Conservation (phyloP, 1,284 basidiomycete species). For the Ganoderma sinense region DNA sequence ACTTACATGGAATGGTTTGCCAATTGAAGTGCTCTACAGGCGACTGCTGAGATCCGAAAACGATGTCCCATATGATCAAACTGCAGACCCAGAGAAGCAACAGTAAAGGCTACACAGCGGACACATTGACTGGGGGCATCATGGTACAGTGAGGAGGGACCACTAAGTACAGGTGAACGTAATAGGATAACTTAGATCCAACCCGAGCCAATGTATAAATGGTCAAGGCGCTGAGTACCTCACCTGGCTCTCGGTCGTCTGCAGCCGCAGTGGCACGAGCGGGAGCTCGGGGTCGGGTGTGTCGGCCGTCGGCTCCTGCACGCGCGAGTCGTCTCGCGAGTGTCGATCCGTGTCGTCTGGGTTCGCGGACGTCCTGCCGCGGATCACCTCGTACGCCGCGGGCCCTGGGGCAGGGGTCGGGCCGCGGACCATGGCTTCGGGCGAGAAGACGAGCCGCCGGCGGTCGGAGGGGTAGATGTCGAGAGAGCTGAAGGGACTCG, state of each 20-base stretch:
- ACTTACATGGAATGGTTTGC: not conserved
- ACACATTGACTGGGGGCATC: not conserved
- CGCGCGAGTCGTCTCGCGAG: conserved; percentile 4
- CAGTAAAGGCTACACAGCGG: not conserved
- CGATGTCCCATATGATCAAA: no score
- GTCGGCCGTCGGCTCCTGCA: not conserved
- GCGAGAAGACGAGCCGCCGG: not conserved
- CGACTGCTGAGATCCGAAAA: no score
- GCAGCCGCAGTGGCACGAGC: not conserved
- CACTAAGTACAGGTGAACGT: not conserved
- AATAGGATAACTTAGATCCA: not conserved
- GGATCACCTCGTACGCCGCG: not conserved
- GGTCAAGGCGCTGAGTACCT: not conserved
- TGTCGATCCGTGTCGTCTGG: not conserved
- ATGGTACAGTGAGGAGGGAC: not conserved
- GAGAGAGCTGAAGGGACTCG: not conserved
- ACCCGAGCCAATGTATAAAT: not conserved
- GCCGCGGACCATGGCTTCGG: not conserved
- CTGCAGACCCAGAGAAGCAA: not conserved
- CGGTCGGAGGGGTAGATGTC: not conserved
- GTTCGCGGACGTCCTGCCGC: not conserved
- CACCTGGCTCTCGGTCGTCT: not conserved
- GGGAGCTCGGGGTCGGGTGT: not conserved
- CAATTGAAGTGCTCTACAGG: not conserved
- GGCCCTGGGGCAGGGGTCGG: not conserved